phyloP scores from a whole-genome alignment of 257 asterid species.

The Rehmannia glutinosa region DNA sequence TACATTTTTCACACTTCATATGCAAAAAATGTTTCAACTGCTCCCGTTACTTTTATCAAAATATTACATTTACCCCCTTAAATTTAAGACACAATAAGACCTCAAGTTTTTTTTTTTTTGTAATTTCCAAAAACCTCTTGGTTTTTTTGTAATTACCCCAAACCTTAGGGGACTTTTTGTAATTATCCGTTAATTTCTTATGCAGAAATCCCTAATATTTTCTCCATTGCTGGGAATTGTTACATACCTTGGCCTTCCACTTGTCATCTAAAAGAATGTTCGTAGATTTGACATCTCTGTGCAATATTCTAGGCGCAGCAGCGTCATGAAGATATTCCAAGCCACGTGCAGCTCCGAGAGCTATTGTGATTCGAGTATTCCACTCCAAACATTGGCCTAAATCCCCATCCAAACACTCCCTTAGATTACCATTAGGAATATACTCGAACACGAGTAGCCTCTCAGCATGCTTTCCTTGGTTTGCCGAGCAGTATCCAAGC shows the following conservation, averaged over 20 bases:
- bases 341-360: conserved; percentile 99
- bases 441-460: conserved; percentile 84
- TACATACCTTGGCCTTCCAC: conserved; percentile 84
- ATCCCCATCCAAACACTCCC: conserved; percentile 79
- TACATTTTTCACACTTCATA: no score
- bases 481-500: conserved; percentile 84
- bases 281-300: conserved; percentile 94
- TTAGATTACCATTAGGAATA: conserved; percentile 76
- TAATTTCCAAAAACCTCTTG: no score
- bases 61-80: no score
- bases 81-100: no score
- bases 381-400: conserved; percentile 61
- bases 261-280: conserved; percentile 88
- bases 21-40: no score
- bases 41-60: no score
- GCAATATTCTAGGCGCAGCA: conserved; percentile 96
- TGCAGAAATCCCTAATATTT: no score
- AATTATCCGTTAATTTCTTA: no score
- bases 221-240: not conserved
- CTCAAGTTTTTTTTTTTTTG: no score
- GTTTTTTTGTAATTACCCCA: no score
- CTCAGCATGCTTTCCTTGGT: conserved; percentile 71
- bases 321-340: conserved; percentile 97
- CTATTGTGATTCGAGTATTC: conserved; percentile 70
- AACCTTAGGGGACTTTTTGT: no score